These are phyloP conservation scores for Paraphaeosphaeria sporulosa DNA, from an alignment of 2,329 filamentous ascomycete species.

Conservation along the genomic window DNA sequence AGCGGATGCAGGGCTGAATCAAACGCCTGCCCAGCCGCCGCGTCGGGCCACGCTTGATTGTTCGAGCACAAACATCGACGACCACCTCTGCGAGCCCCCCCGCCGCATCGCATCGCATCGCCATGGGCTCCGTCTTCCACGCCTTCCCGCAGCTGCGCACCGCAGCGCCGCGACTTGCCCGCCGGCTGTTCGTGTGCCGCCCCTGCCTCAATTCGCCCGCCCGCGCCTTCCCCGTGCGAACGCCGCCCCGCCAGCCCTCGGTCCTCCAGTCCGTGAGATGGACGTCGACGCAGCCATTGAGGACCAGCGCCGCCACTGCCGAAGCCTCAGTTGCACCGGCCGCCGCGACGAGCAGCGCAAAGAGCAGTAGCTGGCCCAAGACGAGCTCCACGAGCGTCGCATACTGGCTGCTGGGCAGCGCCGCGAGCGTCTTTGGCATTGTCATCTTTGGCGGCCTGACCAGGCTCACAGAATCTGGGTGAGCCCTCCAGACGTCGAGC, in stretches of 20 bases:
- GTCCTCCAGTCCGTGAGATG: slow-evolving; percentile 43
- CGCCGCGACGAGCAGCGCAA: slow-evolving; percentile 15
- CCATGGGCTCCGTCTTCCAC: slow-evolving; percentile 48
- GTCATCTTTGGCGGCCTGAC: slow-evolving; percentile 95
- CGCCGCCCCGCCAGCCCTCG: slow-evolving; percentile 30
- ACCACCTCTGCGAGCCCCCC: too few species aligned
- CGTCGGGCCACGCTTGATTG: slow-evolving; percentile 11
- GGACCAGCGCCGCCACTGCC: slow-evolving; percentile 27
- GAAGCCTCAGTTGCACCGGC: slow-evolving; percentile 24
- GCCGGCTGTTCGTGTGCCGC: slow-evolving; percentile 44
- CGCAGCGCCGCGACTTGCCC: slow-evolving; percentile 48
- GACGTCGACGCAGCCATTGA: slow-evolving; percentile 43
- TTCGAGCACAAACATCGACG: too few species aligned
- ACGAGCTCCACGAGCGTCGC: slow-evolving; percentile 79
- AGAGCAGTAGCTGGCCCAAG: slow-evolving; percentile 59
- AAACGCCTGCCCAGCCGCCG: background rate
- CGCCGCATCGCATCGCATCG: slow-evolving; percentile 5
- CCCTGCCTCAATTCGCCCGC: slow-evolving; percentile 42
- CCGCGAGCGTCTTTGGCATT: slow-evolving; percentile 93
- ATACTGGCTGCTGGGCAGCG: slow-evolving; percentile 92
- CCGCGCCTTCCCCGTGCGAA: slow-evolving; percentile 28
- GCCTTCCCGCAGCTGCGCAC: slow-evolving; percentile 48
- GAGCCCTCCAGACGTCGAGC: slow-evolving; percentile 37
- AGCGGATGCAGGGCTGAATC: background rate
- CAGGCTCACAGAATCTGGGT: slow-evolving; percentile 95